Percentiles rank a stretch among this genome's conserved stretches.
These are phyloP conservation scores for Somion occarium DNA, from an alignment of 1,284 basidiomycete species.

Conservation along the genomic window DNA sequence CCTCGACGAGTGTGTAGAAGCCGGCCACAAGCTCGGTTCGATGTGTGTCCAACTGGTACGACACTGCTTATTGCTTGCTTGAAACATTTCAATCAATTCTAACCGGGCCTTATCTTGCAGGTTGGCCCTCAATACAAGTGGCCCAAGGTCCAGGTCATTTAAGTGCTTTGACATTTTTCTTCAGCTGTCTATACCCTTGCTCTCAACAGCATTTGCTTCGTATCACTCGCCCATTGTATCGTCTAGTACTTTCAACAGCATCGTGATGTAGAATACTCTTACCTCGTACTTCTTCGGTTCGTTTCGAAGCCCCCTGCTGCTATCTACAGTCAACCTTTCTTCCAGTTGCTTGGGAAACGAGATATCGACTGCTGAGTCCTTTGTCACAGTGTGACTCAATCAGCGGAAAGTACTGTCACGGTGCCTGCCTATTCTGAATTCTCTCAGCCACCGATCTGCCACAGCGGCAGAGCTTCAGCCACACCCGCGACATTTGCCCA, in stretches of 20 bases:
- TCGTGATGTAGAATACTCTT: not conserved
- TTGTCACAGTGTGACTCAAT: not conserved
- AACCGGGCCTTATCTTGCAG: slow-evolving; percentile 28
- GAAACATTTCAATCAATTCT: no score
- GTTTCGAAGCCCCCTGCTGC: no score
- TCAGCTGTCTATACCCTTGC: slow-evolving; percentile 14
- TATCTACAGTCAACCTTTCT: no score
- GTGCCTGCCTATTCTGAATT: not conserved
- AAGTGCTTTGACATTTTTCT: slow-evolving; percentile 13
- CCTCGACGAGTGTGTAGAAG: slow-evolving; percentile 76
- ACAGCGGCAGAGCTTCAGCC: not conserved
- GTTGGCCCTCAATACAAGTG: slow-evolving; percentile 75
- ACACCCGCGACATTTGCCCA: not conserved
- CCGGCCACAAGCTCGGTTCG: slow-evolving; percentile 85
- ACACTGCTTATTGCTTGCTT: slow-evolving; percentile 4
- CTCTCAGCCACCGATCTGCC: slow-evolving; percentile 1
- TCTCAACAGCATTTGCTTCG: slow-evolving; percentile 12
- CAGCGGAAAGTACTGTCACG: not conserved
- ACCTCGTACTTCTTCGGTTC: not conserved
- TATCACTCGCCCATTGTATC: not conserved
- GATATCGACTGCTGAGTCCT: no score
- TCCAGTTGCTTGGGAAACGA: no score
- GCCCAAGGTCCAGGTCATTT: slow-evolving; percentile 73
- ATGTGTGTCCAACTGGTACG: slow-evolving; percentile 87
- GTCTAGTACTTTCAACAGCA: not conserved